These are phyloP conservation scores for Cladosporium austrohemisphaericum DNA, from an alignment of 2,329 filamentous ascomycete genomes.

Conservation along the genomic window DNA sequence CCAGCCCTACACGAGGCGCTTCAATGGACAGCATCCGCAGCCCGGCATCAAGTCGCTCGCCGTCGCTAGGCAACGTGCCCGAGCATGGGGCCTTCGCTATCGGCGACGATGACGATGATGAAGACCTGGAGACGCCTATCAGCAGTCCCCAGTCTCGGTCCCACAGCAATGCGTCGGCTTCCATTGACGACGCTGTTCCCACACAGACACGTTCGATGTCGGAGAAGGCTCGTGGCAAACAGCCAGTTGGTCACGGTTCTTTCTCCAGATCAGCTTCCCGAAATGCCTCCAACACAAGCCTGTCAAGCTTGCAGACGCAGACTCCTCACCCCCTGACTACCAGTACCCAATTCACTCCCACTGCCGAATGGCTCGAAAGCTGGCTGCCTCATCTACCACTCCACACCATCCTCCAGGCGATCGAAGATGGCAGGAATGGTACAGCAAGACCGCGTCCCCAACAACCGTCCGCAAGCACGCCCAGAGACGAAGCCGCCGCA, in stretches of 20 bases:
- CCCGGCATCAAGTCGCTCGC: constrained; percentile 54
- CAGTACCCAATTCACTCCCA: constrained; percentile 68
- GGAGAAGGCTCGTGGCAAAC: constrained; percentile 93
- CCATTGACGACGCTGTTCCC: constrained; percentile 72
- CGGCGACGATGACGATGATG: constrained; percentile 72
- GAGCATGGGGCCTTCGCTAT: constrained; percentile 87
- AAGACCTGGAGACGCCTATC: constrained; percentile 40
- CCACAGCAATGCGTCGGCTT: constrained; percentile 45
- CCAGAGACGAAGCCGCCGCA: background rate
- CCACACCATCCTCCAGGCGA: constrained; percentile 77
- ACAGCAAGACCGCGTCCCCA: background rate
- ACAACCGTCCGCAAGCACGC: constrained; percentile 13
- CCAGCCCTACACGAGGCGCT: constrained; percentile 28
- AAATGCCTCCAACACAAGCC: constrained; percentile 74
- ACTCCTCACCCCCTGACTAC: constrained; percentile 46
- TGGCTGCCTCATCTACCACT: constrained; percentile 91
- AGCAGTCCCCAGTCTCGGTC: constrained; percentile 4
- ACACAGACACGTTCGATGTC: constrained; percentile 87
- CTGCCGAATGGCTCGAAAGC: constrained; percentile 78
- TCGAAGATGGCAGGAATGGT: constrained; percentile 47
- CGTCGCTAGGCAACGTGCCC: constrained; percentile 63
- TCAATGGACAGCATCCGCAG: constrained; percentile 68
- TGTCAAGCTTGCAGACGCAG: constrained; percentile 62
- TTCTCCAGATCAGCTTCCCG: constrained; percentile 68
- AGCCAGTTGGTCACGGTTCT: constrained; percentile 75